phyloP scores from a whole-genome alignment of 176 grass and related monocot genomes.

The Guadua angustifolia region DNA sequence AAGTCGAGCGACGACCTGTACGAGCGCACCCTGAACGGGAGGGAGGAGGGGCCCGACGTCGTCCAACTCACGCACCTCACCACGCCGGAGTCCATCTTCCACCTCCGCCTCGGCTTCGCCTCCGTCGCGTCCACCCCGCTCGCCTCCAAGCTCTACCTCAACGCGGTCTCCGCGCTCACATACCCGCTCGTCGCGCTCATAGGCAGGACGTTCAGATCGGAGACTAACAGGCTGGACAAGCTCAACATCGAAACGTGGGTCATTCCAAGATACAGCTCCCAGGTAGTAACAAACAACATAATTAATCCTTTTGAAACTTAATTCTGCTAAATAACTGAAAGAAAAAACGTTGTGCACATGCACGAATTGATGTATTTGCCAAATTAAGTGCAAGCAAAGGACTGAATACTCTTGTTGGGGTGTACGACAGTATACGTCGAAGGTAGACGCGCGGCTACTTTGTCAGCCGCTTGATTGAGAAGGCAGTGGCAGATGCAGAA shows the following conservation, averaged over 20 bases:
- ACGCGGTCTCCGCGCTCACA: neutral
- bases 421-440: constrained; percentile 50
- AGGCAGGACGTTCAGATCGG: constrained; percentile 33
- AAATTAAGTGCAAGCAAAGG: too few relatives aligned
- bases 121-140: constrained; percentile 58
- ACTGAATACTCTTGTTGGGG: neutral
- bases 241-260: constrained; percentile 62
- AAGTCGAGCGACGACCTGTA: constrained; percentile 66
- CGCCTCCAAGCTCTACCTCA: neutral
- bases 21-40: constrained; percentile 44
- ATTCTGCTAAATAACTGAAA: too few relatives aligned
- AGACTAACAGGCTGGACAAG: constrained; percentile 53
- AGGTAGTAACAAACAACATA: constrained; percentile 44
- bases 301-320: too few relatives aligned
- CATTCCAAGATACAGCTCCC: constrained; percentile 56
- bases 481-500: constrained; percentile 62
- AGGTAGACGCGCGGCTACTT: constrained; percentile 2
- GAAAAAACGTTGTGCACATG: too few relatives aligned
- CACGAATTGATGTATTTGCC: too few relatives aligned
- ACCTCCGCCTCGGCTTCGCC: constrained; percentile 52
- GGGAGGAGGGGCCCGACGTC: constrained; percentile 47
- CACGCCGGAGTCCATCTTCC: constrained; percentile 50
- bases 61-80: constrained; percentile 81
- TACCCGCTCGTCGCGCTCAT: constrained; percentile 19
- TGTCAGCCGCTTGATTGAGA: constrained; percentile 49